A percentile compares a stretch with the other conserved stretches of the same genome.
phyloP scores from a whole-genome alignment of 2,329 filamentous ascomycete species.

The Aspergillus ustus region DNA sequence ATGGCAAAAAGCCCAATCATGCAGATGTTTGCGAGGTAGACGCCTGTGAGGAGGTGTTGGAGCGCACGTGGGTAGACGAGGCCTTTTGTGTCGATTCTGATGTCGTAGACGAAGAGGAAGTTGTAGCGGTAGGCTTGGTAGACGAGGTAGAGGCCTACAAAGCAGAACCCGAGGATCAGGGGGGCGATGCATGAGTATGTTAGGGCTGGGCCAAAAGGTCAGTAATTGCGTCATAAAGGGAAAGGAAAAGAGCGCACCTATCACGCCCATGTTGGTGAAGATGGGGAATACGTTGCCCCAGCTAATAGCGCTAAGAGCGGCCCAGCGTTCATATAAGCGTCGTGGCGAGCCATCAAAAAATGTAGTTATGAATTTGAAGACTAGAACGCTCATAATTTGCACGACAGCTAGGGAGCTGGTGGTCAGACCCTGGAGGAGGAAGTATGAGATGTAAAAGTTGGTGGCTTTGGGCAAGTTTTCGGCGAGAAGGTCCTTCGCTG shows the following conservation, averaged over 20 bases:
- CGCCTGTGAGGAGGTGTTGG: slow-evolving; percentile 79
- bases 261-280: slow-evolving; percentile 78
- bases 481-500: slow-evolving; percentile 69
- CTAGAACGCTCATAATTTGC: slow-evolving; percentile 71
- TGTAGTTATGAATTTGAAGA: slow-evolving; percentile 74
- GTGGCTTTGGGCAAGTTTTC: slow-evolving; percentile 80
- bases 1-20: slow-evolving; percentile 84
- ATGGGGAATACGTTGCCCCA: slow-evolving; percentile 86
- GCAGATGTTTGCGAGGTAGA: slow-evolving; percentile 83
- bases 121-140: slow-evolving; percentile 92
- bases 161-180: slow-evolving; percentile 79
- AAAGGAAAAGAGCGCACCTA: slow-evolving; percentile 59
- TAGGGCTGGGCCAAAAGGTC: slow-evolving; percentile 59
- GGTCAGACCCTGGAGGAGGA: slow-evolving; percentile 85
- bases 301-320: slow-evolving; percentile 71
- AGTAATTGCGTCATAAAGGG: no score
- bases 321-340: slow-evolving; percentile 76
- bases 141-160: slow-evolving; percentile 76
- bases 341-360: slow-evolving; percentile 73
- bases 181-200: slow-evolving; percentile 88
- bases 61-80: slow-evolving; percentile 85
- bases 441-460: slow-evolving; percentile 96
- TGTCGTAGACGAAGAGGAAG: slow-evolving; percentile 81
- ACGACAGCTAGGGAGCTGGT: slow-evolving; percentile 75
- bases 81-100: slow-evolving; percentile 82